These are phyloP conservation scores for Pythium volutum DNA, from an alignment of 352 stramenopile genomes.

Conservation along the genomic window DNA sequence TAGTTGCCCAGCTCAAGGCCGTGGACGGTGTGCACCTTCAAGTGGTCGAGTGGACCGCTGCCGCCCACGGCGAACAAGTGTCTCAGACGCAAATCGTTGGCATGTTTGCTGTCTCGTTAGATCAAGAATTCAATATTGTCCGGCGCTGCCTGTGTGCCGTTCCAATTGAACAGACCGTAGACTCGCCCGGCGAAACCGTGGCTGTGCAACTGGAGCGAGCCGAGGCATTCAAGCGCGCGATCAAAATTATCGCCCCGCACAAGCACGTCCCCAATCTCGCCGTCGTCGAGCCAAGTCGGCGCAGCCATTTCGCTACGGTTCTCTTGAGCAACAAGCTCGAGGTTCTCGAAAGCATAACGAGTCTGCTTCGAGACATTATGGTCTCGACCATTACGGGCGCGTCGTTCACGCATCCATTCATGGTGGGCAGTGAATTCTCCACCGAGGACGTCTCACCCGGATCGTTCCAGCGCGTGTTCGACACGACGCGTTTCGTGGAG, in stretches of 20 bases:
- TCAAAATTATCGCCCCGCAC: constrained; percentile 35
- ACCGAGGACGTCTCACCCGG: background rate
- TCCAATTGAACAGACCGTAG: constrained; percentile 18
- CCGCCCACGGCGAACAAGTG: background rate
- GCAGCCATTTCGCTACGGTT: constrained; percentile 32
- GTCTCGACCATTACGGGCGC: constrained; percentile 54
- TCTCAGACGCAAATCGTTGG: constrained; percentile 31
- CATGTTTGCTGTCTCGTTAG: constrained; percentile 55
- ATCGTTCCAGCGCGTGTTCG: constrained; percentile 21
- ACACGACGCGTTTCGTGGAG: constrained; percentile 10
- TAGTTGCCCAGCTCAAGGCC: constrained; percentile 52
- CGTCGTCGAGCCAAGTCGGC: constrained; percentile 42
- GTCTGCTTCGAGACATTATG: constrained; percentile 60
- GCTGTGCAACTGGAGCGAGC: constrained; percentile 25
- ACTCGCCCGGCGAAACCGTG: background rate
- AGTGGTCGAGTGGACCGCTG: constrained; percentile 44
- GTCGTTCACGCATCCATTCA: constrained; percentile 13
- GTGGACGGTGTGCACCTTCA: constrained; percentile 60
- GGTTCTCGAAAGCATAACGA: constrained; percentile 56
- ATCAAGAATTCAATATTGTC: constrained; percentile 66
- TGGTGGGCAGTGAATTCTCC: constrained; percentile 13
- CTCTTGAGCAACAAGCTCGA: constrained; percentile 43
- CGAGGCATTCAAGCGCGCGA: constrained; percentile 36
- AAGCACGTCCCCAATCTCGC: constrained; percentile 49
- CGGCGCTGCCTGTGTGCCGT: constrained; percentile 58